Percentiles rank a stretch among this genome's conserved stretches.
Conservation (phyloP, 2,329 filamentous ascomycete genomes). For the Aspergillus ustus region DNA sequence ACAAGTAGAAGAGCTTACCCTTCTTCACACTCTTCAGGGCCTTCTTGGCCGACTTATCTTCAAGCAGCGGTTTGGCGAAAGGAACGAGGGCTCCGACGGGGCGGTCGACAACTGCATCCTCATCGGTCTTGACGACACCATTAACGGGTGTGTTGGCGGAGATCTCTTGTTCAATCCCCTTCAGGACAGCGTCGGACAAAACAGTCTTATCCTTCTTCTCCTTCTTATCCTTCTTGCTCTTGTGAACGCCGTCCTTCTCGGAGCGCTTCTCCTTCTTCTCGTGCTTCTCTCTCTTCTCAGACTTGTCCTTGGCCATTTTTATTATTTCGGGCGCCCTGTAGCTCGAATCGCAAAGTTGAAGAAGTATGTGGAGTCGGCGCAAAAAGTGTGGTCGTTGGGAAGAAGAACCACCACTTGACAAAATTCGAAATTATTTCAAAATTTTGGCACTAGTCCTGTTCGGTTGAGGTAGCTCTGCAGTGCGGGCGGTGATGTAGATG, state of each 20-base stretch:
- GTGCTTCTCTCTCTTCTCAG: conserved; percentile 53
- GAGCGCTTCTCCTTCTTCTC: conserved; percentile 51
- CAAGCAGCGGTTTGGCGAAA: conserved; percentile 55
- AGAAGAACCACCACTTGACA: conserved; percentile 26
- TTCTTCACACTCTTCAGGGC: conserved; percentile 58
- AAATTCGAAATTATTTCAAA: conserved; percentile 42
- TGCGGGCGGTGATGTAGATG: conserved; percentile 25
- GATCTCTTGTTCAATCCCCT: conserved; percentile 39
- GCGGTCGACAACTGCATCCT: conserved; percentile 35
- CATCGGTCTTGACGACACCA: conserved; percentile 32
- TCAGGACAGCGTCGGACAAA: conserved; percentile 44
- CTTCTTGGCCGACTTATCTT: conserved; percentile 57
- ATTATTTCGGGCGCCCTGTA: conserved; percentile 22
- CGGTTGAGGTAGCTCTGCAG: conserved; percentile 24
- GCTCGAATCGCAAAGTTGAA: conserved; percentile 16
- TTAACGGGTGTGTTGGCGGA: conserved; percentile 27
- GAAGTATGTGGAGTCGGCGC: conserved; percentile 16
- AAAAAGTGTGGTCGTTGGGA: conserved; percentile 26
- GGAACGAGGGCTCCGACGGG: conserved; percentile 54
- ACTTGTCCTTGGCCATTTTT: conserved; percentile 52
- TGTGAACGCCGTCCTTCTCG: conserved; percentile 52
- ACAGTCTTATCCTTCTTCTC: conserved; percentile 48
- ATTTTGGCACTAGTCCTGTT: conserved; percentile 41
- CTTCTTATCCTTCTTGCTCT: conserved; percentile 53
- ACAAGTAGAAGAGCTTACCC: conserved; percentile 37